Evolutionary conservation across 2,329 filamentous ascomycete genomes (phyloP).

Genomic region (Coccinonectria pachysandricola): DNA sequence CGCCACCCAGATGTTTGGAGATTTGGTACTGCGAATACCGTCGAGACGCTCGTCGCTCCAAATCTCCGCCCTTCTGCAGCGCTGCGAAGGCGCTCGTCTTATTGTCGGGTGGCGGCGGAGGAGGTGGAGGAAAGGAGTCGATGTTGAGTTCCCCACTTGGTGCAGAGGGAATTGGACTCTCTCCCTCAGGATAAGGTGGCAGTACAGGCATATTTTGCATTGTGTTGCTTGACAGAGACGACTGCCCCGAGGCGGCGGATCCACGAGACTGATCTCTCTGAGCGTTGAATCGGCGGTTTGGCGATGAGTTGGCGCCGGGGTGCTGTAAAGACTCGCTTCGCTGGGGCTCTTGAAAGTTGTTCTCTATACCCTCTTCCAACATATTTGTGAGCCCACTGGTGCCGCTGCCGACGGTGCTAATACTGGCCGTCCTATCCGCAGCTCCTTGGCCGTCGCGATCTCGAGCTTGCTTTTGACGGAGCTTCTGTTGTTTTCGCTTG

Average conservation of each 20-base stretch:
- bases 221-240: conserved; percentile 61
- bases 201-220: conserved; percentile 69
- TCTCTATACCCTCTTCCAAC: conserved; percentile 49
- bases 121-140: conserved; percentile 61
- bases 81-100: conserved; percentile 85
- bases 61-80: conserved; percentile 79
- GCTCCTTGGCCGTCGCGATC: conserved; percentile 39
- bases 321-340: conserved; percentile 19
- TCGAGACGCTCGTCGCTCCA: conserved; percentile 85
- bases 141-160: conserved; percentile 41
- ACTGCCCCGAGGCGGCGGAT: conserved; percentile 48
- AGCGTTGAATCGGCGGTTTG: conserved; percentile 35
- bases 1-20: conserved; percentile 78
- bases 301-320: conserved; percentile 28
- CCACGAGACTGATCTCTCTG: conserved; percentile 41
- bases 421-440: conserved; percentile 44
- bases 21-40: conserved; percentile 96
- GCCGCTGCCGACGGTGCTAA: conserved; percentile 48
- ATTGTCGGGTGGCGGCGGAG: conserved; percentile 56
- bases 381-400: conserved; percentile 45
- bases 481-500: conserved; percentile 91
- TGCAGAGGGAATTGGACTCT: conserved; percentile 37
- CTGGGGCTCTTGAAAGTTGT: conserved; percentile 35
- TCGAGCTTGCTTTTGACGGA: conserved; percentile 53
- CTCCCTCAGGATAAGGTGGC: conserved; percentile 58